Base-by-base conservation (phyloP, 805 yeast genomes). In the Teunomyces tritomae region DNA sequence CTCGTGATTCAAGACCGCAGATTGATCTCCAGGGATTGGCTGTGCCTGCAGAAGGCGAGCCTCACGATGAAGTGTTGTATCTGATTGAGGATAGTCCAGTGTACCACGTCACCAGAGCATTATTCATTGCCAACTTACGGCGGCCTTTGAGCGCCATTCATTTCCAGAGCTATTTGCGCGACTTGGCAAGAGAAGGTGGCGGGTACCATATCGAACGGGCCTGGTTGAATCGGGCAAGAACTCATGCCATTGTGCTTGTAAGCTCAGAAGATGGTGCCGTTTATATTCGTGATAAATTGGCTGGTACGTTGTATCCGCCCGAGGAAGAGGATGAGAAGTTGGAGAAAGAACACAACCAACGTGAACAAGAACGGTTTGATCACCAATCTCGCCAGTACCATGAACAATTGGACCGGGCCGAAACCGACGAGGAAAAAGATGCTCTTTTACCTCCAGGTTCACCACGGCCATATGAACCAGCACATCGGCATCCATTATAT, bases 51-150 rank as follows among this genome's bases (percentile, higher is more conserved):
- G 40, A 37, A 8, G n/a, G 36, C 26, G 58, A 53, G 16, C 54
- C 59, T 2, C 63, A 61, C 39, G 65, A 61, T 43, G 57, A 58
- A 29, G 73, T 70, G 10, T 61, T 66, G 24, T 75, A 75, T 49
- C 68, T 61, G 17, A 61, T 67, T 24, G 51, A 46, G 28, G 66
- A 62, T 3, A 55, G 55, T 13, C 63, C 77, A 3, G 49, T 54
- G 26, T 75, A 64, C 55, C 66, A 61, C 33, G 62, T 63, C 44
- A 75, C 79, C 4, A 58, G 79, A 43, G 78, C 79, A 0, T 53
- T 76, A 33, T 65, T 74, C 46, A 63, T 75, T n/a, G 79, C 73
- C 10, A 76, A 75, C 51, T 58, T 76, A 41, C 59, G 72, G 11
- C 54, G 65, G 3, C 73, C 74, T 9, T 58, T 73, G 41, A 69